Evolutionary conservation across 2,329 filamentous ascomycete genomes (phyloP).

Genomic region (Corniculantispora saksenae): DNA sequence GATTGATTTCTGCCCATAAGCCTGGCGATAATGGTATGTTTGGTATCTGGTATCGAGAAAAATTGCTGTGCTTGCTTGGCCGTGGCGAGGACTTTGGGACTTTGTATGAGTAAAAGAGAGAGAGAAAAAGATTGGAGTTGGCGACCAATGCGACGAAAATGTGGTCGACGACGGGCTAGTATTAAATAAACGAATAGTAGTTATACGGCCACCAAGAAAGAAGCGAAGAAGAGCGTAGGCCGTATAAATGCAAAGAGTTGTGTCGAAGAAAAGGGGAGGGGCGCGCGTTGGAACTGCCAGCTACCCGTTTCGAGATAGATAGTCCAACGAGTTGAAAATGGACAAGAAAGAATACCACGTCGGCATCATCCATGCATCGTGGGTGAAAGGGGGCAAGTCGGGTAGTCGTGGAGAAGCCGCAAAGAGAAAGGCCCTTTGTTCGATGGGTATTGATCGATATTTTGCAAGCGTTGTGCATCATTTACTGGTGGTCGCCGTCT

Average conservation of each 20-base stretch:
- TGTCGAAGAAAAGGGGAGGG: conserved; percentile 19
- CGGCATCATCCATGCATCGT: conserved; percentile 3
- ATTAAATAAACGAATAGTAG: conserved; percentile 16
- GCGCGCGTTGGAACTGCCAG: conserved; percentile 6
- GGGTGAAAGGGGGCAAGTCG: not conserved
- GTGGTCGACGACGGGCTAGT: conserved; percentile 13
- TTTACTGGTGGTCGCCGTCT: conserved; percentile 24
- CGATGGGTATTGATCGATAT: not conserved
- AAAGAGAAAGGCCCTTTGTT: not conserved
- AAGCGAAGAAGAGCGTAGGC: not conserved
- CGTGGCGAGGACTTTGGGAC: not conserved
- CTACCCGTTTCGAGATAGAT: conserved; percentile 10
- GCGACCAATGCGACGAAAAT: conserved; percentile 2
- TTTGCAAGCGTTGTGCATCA: not conserved
- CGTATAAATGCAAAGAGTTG: conserved; percentile 17
- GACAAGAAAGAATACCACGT: not conserved
- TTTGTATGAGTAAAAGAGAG: not conserved
- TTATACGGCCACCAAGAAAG: conserved; percentile 5
- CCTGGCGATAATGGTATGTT: not conserved
- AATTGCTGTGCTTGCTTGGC: not conserved
- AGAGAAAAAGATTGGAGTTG: not conserved
- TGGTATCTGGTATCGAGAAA: conserved; percentile 4
- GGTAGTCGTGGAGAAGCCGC: not conserved
- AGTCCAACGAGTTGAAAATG: conserved; percentile 5
- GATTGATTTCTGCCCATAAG: not conserved